phyloP scores from a whole-genome alignment of 2,329 filamentous ascomycete genomes.

The Penicillium sp. region DNA sequence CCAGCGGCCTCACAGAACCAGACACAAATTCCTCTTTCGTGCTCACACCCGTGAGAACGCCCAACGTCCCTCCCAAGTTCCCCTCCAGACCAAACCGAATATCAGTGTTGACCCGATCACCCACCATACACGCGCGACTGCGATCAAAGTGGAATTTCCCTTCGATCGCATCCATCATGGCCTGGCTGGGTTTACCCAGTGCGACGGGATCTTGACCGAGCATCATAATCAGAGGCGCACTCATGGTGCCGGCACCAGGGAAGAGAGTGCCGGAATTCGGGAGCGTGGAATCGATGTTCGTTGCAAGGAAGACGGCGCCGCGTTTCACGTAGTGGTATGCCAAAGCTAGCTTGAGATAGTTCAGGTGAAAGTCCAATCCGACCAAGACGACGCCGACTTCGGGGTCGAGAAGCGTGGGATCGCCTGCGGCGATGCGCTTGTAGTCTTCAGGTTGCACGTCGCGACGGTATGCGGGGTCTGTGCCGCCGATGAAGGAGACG shows the following conservation, averaged over 20 bases:
- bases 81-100: conserved; percentile 95
- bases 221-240: conserved; percentile 76
- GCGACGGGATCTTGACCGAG: conserved; percentile 70
- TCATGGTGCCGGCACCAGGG: conserved; percentile 84
- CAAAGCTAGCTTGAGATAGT: conserved; percentile 86
- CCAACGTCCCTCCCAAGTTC: conserved; percentile 84
- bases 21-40: conserved; percentile 81
- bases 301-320: conserved; percentile 86
- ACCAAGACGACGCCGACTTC: conserved; percentile 88
- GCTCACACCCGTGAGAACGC: conserved; percentile 86
- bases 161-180: conserved; percentile 99
- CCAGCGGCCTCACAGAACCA: conserved; percentile 72
- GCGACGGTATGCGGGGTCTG: conserved; percentile 74
- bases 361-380: conserved; percentile 91
- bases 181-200: conserved; percentile 92
- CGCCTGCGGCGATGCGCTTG: conserved; percentile 68
- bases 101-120: conserved; percentile 91
- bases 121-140: conserved; percentile 88
- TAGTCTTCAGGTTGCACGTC: conserved; percentile 84
- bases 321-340: conserved; percentile 81
- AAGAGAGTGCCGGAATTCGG: conserved; percentile 82
- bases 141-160: conserved; percentile 91
- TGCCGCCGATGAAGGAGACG: conserved; percentile 81
- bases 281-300: conserved; percentile 88
- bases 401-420: conserved; percentile 75